Conservation (phyloP, 2,329 filamentous ascomycete genomes). For the Pochonia chlamydosporia region DNA sequence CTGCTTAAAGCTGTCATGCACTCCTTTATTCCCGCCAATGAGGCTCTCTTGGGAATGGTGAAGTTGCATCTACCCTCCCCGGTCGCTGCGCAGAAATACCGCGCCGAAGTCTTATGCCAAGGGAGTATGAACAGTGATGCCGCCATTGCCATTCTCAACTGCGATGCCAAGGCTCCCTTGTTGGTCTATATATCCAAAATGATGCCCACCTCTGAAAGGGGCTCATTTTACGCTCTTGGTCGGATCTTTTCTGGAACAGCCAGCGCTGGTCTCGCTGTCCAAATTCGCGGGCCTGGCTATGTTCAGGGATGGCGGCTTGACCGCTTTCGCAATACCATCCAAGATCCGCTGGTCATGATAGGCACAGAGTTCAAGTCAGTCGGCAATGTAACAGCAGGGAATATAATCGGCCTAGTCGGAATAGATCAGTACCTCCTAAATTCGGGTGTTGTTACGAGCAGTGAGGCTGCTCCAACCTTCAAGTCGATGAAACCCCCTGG, state of each 20-base stretch:
- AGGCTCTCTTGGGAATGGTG: conserved; percentile 99
- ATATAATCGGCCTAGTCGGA: conserved; percentile 99
- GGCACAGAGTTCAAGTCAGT: conserved; percentile 98
- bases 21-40: conserved; percentile 96
- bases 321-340: conserved; percentile 97
- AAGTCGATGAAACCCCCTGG: conserved; percentile 99
- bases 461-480: conserved; percentile 97
- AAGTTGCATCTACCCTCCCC: conserved; percentile 98
- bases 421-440: conserved; percentile 99
- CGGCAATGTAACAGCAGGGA: conserved; percentile 97
- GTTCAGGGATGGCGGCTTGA: conserved; percentile 97
- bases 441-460: conserved; percentile 98
- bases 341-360: conserved; percentile 99
- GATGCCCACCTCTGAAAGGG: conserved; percentile 99
- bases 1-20: conserved; percentile 98
- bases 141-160: conserved; percentile 96
- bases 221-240: conserved; percentile 99
- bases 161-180: conserved; percentile 94
- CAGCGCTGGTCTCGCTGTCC: conserved; percentile 96
- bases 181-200: conserved; percentile 99
- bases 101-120: conserved; percentile 98
- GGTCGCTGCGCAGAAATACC: conserved; percentile 93
- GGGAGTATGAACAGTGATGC: conserved; percentile 89
- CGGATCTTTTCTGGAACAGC: conserved; percentile 99
- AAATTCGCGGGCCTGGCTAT: conserved; percentile 99